Base-by-base conservation (phyloP, 2,329 filamentous ascomycete species). In the Aquanectria penicillioides region DNA sequence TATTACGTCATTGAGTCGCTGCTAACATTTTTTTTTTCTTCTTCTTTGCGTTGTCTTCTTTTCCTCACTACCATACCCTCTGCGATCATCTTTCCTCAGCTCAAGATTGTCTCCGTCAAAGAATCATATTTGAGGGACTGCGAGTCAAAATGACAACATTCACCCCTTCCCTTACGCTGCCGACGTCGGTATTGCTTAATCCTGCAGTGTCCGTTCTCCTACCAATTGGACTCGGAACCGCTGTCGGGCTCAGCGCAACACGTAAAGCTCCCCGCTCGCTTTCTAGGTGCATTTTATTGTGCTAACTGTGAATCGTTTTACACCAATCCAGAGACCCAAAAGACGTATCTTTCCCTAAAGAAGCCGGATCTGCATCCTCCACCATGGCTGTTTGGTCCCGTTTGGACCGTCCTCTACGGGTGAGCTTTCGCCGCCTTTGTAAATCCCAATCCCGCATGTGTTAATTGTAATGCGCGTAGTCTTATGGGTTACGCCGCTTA, bases 401-500 rank as follows among this genome's bases (percentile, higher is more conserved):
- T 84, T 20, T 90, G 88, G 88, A 89, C 86, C 3, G 56, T 83
- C 28, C 82, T 90, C n/a, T 90, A 90, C 69, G 86, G 84, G 78
- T 80, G 65, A 51, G 66, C 59, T 11, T 15, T 53, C 53, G 10
- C 17, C 29, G 36, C 34, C 46, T 20, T 8, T n/a, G 7, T 15
- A 6, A n/a, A 12, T 40, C 31, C 29, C n/a, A 43, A 6, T 10
- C 31, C 17, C 17, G 49, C 40, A 53, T 22, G 54, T 10, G 2
- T 15, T 26, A 54, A 23, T 10, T 26, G 29, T 25, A 2, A 2
- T n/a, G n/a, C n/a, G n/a, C n/a, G n/a, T 18, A 81, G 78, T 1
- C 75, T 91, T 17, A 97, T 97, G 92, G 94, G 94, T 58, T 97
- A 95, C 75, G 90, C 92, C 18, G 89, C 93, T 29, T 89, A 97